Evolutionary conservation across 1,139 yeast species (phyloP).

Genomic region (Suhomyces yuchorum): DNA sequence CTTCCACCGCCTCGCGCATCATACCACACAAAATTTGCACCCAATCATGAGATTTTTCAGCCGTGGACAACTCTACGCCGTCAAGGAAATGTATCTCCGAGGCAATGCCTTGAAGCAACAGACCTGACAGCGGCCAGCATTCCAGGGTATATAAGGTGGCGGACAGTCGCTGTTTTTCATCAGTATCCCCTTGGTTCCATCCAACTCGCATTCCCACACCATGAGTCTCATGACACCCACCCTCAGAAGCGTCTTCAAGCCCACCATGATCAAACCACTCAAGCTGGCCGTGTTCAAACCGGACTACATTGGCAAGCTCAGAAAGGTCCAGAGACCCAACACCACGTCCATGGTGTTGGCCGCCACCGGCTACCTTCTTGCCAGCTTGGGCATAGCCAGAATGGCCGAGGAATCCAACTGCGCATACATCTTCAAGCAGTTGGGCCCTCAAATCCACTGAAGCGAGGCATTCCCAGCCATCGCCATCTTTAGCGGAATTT

Average conservation of each 20-base stretch:
- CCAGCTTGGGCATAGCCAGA: slow-evolving; percentile 25
- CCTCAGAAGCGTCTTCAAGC: slow-evolving; percentile 6
- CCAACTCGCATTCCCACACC: not conserved
- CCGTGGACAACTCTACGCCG: slow-evolving; percentile 5
- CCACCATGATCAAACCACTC: slow-evolving; percentile 1
- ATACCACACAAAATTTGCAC: slow-evolving; percentile 11
- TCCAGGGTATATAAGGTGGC: not conserved
- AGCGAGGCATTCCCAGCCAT: not conserved
- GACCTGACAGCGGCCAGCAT: not conserved
- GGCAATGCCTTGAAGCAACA: not conserved
- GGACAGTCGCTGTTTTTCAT: not conserved
- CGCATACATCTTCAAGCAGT: slow-evolving; percentile 28
- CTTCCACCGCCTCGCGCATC: not conserved
- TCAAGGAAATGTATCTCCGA: slow-evolving; percentile 4
- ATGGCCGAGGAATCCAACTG: slow-evolving; percentile 28
- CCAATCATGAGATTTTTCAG: slow-evolving; percentile 11
- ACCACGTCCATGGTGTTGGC: slow-evolving; percentile 16
- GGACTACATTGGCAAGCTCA: not conserved
- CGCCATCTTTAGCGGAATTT: not conserved
- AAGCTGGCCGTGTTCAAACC: not conserved
- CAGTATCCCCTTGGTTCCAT: not conserved
- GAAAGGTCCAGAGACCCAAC: slow-evolving; percentile 1
- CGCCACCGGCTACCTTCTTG: slow-evolving; percentile 25
- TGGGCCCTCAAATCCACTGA: slow-evolving; percentile 18
- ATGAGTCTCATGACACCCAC: slow-evolving; percentile 6